Percentiles rank a stretch among this genome's conserved stretches.
phyloP scores from a whole-genome alignment of 2,329 filamentous ascomycete species.

The Magnaporthiopsis rhizophila region DNA sequence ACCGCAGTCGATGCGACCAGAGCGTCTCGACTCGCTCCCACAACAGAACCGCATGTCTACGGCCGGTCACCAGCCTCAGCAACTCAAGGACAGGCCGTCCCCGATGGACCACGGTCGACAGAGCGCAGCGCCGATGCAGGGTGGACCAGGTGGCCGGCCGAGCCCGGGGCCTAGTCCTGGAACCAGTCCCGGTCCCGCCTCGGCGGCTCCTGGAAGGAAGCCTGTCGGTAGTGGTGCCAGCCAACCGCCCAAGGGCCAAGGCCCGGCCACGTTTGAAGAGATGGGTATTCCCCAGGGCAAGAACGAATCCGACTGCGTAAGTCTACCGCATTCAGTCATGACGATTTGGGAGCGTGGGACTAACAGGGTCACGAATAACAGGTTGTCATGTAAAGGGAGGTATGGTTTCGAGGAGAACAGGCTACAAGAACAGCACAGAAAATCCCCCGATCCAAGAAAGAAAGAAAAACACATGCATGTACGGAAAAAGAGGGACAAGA shows the following conservation, averaged over 20 bases:
- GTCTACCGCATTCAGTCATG: conserved; percentile 19
- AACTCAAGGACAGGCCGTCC: conserved; percentile 19
- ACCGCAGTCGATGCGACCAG: conserved; percentile 17
- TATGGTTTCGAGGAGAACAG: neutral
- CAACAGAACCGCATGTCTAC: conserved; percentile 9
- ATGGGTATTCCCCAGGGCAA: conserved; percentile 90
- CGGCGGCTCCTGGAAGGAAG: conserved; percentile 5
- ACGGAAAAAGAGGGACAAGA: neutral
- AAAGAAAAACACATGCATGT: conserved; percentile 1
- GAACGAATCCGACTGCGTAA: conserved; percentile 85
- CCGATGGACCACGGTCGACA: conserved; percentile 20
- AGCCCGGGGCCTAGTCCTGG: conserved; percentile 17
- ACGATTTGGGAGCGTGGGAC: neutral
- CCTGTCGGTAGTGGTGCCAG: conserved; percentile 2
- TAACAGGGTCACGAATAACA: neutral
- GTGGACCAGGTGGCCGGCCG: conserved; percentile 7
- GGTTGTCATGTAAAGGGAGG: conserved; percentile 6
- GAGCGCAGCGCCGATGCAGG: conserved; percentile 27
- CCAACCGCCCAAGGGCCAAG: conserved; percentile 40
- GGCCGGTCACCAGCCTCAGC: conserved; percentile 9
- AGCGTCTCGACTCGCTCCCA: conserved; percentile 19
- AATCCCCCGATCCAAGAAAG: neutral
- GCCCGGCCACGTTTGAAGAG: conserved; percentile 92
- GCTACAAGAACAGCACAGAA: neutral
- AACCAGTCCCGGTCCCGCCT: conserved; percentile 15